Conservation (phyloP, 306 rosid genomes). For the Cucurbita argyrosperma region DNA sequence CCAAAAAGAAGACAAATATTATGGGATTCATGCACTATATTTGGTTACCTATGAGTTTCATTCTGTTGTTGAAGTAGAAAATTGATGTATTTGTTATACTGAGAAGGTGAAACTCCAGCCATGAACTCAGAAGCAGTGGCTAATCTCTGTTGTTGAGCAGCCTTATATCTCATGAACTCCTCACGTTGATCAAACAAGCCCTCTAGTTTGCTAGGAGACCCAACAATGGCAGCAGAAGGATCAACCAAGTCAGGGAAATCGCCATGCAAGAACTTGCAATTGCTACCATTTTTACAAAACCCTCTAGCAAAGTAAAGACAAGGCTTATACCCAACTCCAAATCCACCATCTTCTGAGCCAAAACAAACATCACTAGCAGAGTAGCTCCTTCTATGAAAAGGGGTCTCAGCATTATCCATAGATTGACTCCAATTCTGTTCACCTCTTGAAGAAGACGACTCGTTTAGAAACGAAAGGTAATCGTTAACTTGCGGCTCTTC, state of each 20-base stretch:
- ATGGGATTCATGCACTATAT: background rate
- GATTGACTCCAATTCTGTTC: slow-evolving; percentile 57
- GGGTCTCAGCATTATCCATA: slow-evolving; percentile 45
- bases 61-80: slow-evolving; percentile 58
- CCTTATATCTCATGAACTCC: slow-evolving; percentile 56
- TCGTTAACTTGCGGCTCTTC: slow-evolving; percentile 65
- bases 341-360: slow-evolving; percentile 46
- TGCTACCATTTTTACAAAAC: slow-evolving; percentile 74
- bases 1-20: background rate
- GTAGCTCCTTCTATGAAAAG: slow-evolving; percentile 59
- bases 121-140: slow-evolving; percentile 42
- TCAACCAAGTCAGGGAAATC: slow-evolving; percentile 46
- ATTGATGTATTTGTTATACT: slow-evolving; percentile 49
- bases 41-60: slow-evolving; percentile 48
- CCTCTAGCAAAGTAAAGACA: slow-evolving; percentile 91
- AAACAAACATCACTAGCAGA: slow-evolving; percentile 73
- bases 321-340: slow-evolving; percentile 54
- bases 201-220: slow-evolving; percentile 54
- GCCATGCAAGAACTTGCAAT: slow-evolving; percentile 75
- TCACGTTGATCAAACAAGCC: slow-evolving; percentile 53
- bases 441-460: slow-evolving; percentile 29
- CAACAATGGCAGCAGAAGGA: slow-evolving; percentile 33
- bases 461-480: slow-evolving; percentile 61
- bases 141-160: slow-evolving; percentile 44
- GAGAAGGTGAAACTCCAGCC: slow-evolving; percentile 48